Evolutionary conservation across 2,329 filamentous ascomycete genomes (phyloP).

Genomic region (Myotisia sp.): DNA sequence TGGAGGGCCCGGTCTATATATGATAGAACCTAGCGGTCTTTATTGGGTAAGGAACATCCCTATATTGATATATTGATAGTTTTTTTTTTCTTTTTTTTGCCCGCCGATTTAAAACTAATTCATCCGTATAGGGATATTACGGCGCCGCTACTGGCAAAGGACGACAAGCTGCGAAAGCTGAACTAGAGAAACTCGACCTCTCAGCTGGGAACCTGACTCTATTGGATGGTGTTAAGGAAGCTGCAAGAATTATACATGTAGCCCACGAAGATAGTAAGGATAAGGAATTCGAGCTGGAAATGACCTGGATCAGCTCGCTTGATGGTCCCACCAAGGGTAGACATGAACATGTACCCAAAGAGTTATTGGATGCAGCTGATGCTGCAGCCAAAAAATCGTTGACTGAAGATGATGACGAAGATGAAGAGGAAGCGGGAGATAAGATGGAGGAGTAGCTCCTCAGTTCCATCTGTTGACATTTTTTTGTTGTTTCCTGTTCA

Average conservation of each 20-base stretch:
- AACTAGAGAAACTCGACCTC: constrained; percentile 94
- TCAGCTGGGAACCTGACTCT: constrained; percentile 61
- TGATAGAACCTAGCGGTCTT: constrained; percentile 93
- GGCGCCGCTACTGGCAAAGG: constrained; percentile 95
- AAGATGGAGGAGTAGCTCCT: constrained; percentile 79
- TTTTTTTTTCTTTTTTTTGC: background rate
- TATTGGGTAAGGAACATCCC: constrained; percentile 56
- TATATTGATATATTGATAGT: too few species aligned
- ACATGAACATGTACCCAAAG: constrained; percentile 86
- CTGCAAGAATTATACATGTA: constrained; percentile 90
- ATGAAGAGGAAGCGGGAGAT: constrained; percentile 50
- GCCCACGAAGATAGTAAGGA: constrained; percentile 99
- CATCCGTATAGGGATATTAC: constrained; percentile 60
- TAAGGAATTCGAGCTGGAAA: constrained; percentile 98
- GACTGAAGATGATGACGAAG: constrained; percentile 73
- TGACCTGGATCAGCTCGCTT: constrained; percentile 87
- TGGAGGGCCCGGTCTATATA: constrained; percentile 88
- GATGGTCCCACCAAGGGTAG: constrained; percentile 82
- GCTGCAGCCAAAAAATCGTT: constrained; percentile 79
- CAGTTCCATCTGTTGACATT: background rate
- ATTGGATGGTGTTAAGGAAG: constrained; percentile 84
- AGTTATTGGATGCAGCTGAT: constrained; percentile 81
- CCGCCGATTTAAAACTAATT: constrained; percentile 13
- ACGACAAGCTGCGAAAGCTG: constrained; percentile 88
- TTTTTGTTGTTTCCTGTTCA: background rate